phyloP scores from a whole-genome alignment of 306 rosid species.

The Cicer bijugum region DNA sequence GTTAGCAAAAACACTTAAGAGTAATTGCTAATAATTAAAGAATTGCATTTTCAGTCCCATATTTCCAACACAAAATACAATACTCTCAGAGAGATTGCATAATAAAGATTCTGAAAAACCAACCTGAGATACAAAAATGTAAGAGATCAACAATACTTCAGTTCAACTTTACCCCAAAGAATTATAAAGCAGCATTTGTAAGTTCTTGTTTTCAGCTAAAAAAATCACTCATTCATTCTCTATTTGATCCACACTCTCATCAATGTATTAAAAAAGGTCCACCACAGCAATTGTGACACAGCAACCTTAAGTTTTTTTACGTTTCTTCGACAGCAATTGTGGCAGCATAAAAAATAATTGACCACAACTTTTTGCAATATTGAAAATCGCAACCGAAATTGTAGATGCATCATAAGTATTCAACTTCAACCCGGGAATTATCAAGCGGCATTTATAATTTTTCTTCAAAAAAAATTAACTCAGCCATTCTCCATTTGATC shows the following conservation, averaged over 20 bases:
- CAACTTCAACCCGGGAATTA: too few relatives aligned
- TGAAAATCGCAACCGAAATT: too few relatives aligned
- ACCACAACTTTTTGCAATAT: too few relatives aligned
- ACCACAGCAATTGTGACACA: too few relatives aligned
- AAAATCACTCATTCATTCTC: background rate
- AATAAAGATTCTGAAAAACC: conserved; percentile 19
- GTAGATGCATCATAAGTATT: too few relatives aligned
- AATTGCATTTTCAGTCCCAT: conserved; percentile 10
- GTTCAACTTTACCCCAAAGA: conserved; percentile 10
- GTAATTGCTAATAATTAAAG: background rate
- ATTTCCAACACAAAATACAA: conserved; percentile 28
- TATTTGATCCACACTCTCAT: background rate
- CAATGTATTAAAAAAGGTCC: too few relatives aligned
- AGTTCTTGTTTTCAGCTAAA: background rate
- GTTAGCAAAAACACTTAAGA: conserved; percentile 5
- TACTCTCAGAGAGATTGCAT: background rate
- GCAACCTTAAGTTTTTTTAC: too few relatives aligned
- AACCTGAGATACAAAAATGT: background rate
- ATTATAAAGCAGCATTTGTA: background rate
- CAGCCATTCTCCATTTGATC: conserved; percentile 3
- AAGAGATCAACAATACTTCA: conserved; percentile 30
- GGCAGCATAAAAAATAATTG: too few relatives aligned
- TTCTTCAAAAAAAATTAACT: background rate
- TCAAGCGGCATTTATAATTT: too few relatives aligned
- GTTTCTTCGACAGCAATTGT: too few relatives aligned